Base-by-base conservation (phyloP, 208 protist species). In the Tritrichomonas foetus region DNA sequence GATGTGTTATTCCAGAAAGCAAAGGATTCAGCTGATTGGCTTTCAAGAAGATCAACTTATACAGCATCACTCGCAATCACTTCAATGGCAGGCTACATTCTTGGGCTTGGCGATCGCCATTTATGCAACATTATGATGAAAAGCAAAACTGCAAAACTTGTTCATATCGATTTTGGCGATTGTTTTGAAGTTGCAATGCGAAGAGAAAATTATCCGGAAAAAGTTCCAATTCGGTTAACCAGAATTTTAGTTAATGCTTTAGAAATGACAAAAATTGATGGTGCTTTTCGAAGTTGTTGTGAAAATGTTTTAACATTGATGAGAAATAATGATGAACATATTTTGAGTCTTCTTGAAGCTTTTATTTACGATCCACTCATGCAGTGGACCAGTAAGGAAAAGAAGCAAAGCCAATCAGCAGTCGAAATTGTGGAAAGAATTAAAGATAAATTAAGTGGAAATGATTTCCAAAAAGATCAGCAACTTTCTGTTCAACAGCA, bases 281-380 rank as follows among this genome's bases (percentile, higher is more conserved):
- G 89, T 33, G 72, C 50, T 25, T 93, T 72, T 41, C 66, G 89
- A 25, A 50, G 16, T 1, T 72, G 55, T 25, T 93, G 89, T 41
- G 55, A 93, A 66, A 93, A 93, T 44, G 57, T 69, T 2, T 74
- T 93, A 30, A 30, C 5, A 14, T 33, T 93, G 5, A 47, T 93
- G 57, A 64, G 89, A 33, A 74, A 3, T 5, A 93, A 69, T 44
- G 27, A 20, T 27, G 55, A 93, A 47, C 49, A 30, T 25, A 72
- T 93, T 39, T 74, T 69, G 9, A n/a, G 36, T 50, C 25, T 93
- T 0, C 55, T 93, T 22, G 89, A 93, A 50, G 89, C 39, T 11
- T 93, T 93, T 27, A 41, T 93, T 93, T 93, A 93, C 55, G 89
- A 93, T 25, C 89, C 89, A n/a, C 96, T 99, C 22, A 27, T 33